phyloP scores from a whole-genome alignment of 202 grass and related monocot species.

The Hordeum pubiflorum region DNA sequence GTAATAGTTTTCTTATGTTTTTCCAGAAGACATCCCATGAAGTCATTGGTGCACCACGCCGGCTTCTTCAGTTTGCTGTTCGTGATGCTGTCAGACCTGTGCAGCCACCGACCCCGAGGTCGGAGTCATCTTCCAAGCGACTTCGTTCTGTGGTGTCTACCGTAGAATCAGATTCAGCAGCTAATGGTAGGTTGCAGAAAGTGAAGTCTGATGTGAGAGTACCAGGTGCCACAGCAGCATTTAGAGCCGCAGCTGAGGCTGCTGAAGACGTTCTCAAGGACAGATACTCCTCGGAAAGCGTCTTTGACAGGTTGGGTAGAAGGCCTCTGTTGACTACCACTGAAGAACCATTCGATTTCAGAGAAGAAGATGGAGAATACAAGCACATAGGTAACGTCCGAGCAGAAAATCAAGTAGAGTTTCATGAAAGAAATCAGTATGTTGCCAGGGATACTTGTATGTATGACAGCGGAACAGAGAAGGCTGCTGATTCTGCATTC shows the following conservation, averaged over 20 bases:
- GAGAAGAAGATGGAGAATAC: constrained; percentile 31
- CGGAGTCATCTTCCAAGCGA: constrained; percentile 51
- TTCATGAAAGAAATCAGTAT: constrained; percentile 41
- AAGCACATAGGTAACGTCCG: background rate
- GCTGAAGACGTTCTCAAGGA: constrained; percentile 52
- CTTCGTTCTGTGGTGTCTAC: constrained; percentile 76
- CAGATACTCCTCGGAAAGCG: constrained; percentile 34
- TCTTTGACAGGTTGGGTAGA: constrained; percentile 72
- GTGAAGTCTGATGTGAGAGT: constrained; percentile 35
- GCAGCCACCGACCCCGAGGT: constrained; percentile 39
- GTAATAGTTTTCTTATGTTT: constrained; percentile 11
- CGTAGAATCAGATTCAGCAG: constrained; percentile 33
- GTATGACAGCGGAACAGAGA: constrained; percentile 23
- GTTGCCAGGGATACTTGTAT: constrained; percentile 24
- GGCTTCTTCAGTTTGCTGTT: constrained; percentile 97
- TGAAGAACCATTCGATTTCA: constrained; percentile 12
- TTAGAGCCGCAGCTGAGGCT: constrained; percentile 61
- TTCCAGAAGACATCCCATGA: constrained; percentile 41
- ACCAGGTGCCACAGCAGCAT: constrained; percentile 42
- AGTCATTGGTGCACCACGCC: constrained; percentile 45
- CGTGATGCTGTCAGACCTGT: constrained; percentile 79
- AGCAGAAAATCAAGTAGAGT: constrained; percentile 21
- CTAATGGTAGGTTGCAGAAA: constrained; percentile 38
- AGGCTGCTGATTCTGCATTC: constrained; percentile 28
- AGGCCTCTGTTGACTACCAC: constrained; percentile 15